Evolutionary conservation across 345 rosid species (phyloP), one percentile per base, ranked within the genome.

Genomic region (Eutrema yunnanense): DNA sequence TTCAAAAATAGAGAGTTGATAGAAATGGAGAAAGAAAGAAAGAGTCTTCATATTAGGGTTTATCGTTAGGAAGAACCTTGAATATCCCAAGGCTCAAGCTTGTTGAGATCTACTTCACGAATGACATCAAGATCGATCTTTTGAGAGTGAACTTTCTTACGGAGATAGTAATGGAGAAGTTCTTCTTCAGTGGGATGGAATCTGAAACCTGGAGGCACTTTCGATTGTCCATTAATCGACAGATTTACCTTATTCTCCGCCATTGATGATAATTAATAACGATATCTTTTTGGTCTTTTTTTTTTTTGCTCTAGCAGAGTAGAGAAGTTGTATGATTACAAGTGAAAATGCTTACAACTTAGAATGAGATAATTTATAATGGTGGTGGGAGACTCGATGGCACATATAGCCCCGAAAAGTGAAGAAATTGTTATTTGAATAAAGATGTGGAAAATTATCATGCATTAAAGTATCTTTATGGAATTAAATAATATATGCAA

Each of bases 71-170:
- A 65, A 54, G 50, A 68, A 95, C 99, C 99, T 84, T 92, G 99
- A 57, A 95, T 88, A 80, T 95, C 99, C 99, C 99, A 95, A 2
- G 99, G 99, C 78, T 95, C 98, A 52, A 95, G 99, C 87, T 95
- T 95, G 77, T 92, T 95, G 48, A 95, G 99, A 86, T 95, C 99
- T 7, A 95, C 97, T 74, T 95, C 99, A 37, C 92, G 96, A 65
- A 95, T 95, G 46, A 95, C 97, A 73, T 95, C 96, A 44, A 95
- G 96, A 82, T 95, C 99, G 14, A 95, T 87, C 84, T 86, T 87
- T 73, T 88, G 88, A 56, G 78, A 86, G 5, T 88, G 85, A 6
- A 95, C 96, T 73, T 95, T 95, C 85, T 95, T 95, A 66, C 92
- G 82, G 22, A 95, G 90, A 68, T 95, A 95, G 69, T 95, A 92